Evolutionary conservation across 1,284 basidiomycete genomes (phyloP).

Genomic region (Tilletia walkeri): DNA sequence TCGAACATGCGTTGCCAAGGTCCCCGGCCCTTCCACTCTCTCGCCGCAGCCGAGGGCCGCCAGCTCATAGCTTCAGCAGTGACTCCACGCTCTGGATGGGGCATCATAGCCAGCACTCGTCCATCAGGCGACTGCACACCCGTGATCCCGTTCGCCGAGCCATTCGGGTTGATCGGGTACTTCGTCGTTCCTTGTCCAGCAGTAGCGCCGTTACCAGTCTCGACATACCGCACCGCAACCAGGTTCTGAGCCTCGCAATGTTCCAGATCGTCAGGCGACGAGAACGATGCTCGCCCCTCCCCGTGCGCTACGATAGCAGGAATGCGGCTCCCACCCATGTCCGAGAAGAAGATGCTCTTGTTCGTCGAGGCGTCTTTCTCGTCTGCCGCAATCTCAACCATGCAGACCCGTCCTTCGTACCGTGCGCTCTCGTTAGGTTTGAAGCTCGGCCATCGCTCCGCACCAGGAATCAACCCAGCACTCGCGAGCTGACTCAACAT

Average conservation of each 20-base stretch:
- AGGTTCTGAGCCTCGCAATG: conserved; percentile 28
- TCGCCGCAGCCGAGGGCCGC: conserved; percentile 35
- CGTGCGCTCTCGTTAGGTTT: conserved; percentile 83
- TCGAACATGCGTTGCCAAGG: conserved; percentile 97
- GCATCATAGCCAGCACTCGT: conserved; percentile 90
- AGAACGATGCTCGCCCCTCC: conserved; percentile 81
- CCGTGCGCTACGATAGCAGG: conserved; percentile 95
- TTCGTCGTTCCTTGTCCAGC: conserved; percentile 22
- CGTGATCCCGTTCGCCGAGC: conserved; percentile 79
- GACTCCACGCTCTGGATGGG: conserved; percentile 61
- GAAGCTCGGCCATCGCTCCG: conserved; percentile 82
- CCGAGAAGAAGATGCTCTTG: conserved; percentile 76
- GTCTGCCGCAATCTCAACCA: conserved; percentile 67
- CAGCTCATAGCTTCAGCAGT: conserved; percentile 54
- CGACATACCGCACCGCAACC: conserved; percentile 47
- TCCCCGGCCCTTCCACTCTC: conserved; percentile 63
- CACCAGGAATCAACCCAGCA: conserved; percentile 74
- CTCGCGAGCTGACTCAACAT: conserved; percentile 80
- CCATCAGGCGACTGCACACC: conserved; percentile 83
- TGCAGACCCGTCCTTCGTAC: conserved; percentile 82
- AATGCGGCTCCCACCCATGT: conserved; percentile 80
- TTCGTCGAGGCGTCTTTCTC: conserved; percentile 37
- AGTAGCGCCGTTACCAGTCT: conserved; percentile 25
- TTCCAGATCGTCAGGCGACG: conserved; percentile 25
- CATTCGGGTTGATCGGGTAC: conserved; percentile 76